phyloP scores from a whole-genome alignment of 1,284 basidiomycete species.

The Ganoderma multipileum region DNA sequence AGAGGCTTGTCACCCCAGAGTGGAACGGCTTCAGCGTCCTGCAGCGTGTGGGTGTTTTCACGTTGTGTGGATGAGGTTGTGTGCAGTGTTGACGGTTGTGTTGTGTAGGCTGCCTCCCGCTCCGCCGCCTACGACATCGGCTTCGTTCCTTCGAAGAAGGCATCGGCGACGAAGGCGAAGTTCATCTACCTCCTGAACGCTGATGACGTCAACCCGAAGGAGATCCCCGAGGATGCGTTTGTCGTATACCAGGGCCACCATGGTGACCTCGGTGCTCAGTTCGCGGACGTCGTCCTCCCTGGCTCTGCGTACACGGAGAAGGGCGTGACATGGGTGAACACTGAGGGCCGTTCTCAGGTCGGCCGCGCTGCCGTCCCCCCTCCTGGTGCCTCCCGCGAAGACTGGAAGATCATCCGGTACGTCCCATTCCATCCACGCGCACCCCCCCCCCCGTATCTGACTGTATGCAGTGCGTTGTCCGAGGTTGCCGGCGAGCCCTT shows the following conservation, averaged over 20 bases:
- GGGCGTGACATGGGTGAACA: constrained; percentile 94
- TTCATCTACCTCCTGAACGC: constrained; percentile 98
- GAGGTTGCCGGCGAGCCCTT: constrained; percentile 84
- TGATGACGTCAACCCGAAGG: constrained; percentile 90
- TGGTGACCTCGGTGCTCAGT: constrained; percentile 95
- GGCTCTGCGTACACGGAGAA: constrained; percentile 98
- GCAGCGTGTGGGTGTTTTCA: constrained; percentile 75
- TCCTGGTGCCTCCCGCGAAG: constrained; percentile 94
- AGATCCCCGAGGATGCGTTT: constrained; percentile 94
- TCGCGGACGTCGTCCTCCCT: constrained; percentile 96
- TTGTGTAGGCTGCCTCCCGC: constrained; percentile 78
- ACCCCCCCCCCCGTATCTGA: constrained; percentile 7
- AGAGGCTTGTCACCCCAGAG: constrained; percentile 81
- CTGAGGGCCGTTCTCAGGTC: constrained; percentile 93
- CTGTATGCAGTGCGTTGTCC: constrained; percentile 76
- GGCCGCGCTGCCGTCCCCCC: constrained; percentile 95
- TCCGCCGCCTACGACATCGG: constrained; percentile 97
- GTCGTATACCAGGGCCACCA: constrained; percentile 99
- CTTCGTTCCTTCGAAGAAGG: constrained; percentile 85
- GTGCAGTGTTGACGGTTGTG: constrained; percentile 2
- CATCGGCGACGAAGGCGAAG: constrained; percentile 84
- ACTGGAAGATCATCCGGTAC: constrained; percentile 98
- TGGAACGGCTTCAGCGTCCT: constrained; percentile 97
- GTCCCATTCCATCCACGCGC: constrained; percentile 30
- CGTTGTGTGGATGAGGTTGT: background rate